Evolutionary conservation across 2,329 filamentous ascomycete species (phyloP).

Genomic region (Lasiodiplodia sp.): DNA sequence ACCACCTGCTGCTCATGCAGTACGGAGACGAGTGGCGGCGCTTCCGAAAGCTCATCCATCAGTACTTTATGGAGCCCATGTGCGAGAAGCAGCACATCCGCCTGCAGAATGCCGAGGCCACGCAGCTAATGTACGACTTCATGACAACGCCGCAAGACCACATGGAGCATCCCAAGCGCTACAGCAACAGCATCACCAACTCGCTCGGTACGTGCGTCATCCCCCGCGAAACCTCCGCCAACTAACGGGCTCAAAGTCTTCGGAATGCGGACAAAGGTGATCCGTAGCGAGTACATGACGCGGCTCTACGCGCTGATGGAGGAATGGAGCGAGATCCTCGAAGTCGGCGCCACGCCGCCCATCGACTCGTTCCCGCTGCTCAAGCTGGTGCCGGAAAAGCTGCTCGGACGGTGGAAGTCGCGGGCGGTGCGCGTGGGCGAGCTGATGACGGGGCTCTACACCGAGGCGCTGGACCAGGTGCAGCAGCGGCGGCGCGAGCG

Average conservation of each 20-base stretch:
- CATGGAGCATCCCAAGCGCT: constrained; percentile 58
- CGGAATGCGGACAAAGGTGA: too few species aligned
- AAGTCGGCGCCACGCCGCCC: constrained; percentile 57
- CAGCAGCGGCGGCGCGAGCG: neutral
- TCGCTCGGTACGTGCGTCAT: constrained; percentile 39
- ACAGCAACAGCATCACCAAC: constrained; percentile 59
- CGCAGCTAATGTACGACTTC: constrained; percentile 58
- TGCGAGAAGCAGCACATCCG: constrained; percentile 53
- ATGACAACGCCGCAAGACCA: constrained; percentile 50
- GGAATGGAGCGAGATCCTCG: constrained; percentile 51
- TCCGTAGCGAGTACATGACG: constrained; percentile 49
- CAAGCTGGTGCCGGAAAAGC: neutral
- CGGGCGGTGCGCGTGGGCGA: neutral
- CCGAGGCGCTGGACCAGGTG: neutral
- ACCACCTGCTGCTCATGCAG: constrained; percentile 58
- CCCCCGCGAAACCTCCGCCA: too few species aligned
- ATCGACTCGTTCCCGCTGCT: constrained; percentile 53
- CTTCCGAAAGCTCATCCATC: constrained; percentile 56
- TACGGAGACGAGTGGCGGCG: constrained; percentile 56
- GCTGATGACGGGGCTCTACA: neutral
- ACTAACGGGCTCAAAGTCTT: too few species aligned
- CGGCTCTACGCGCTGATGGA: constrained; percentile 53
- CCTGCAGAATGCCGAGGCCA: constrained; percentile 57
- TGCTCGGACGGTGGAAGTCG: neutral
- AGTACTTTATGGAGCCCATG: constrained; percentile 55